These are phyloP conservation scores for Samsoniella hepiali DNA, from an alignment of 2,329 filamentous ascomycete genomes.

Conservation along the genomic window DNA sequence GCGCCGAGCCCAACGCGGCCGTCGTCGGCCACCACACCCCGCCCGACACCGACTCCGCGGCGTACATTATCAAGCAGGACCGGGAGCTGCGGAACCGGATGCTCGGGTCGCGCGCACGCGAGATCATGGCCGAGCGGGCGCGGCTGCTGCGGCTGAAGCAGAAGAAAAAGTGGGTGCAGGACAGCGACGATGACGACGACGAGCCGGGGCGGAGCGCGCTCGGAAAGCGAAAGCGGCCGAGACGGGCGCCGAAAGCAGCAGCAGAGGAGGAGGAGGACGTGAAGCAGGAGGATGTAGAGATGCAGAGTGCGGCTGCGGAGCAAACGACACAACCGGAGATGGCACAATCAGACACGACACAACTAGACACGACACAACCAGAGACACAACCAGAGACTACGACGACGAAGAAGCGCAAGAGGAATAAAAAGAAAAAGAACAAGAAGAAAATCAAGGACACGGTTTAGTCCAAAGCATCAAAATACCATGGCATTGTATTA, in stretches of 20 bases:
- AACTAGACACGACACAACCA: background rate
- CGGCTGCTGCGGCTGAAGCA: slow-evolving; percentile 26
- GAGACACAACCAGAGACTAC: background rate
- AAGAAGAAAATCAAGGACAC: background rate
- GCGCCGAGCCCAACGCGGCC: slow-evolving; percentile 36
- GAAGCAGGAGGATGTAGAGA: slow-evolving; percentile 2
- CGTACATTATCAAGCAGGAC: slow-evolving; percentile 27
- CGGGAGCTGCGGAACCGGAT: slow-evolving; percentile 32
- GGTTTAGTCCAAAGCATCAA: background rate
- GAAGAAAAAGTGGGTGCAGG: slow-evolving; percentile 20
- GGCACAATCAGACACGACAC: background rate
- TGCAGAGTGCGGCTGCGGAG: background rate
- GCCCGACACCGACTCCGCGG: slow-evolving; percentile 21
- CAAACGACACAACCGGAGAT: background rate
- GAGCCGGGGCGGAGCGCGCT: slow-evolving; percentile 36
- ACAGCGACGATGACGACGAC: slow-evolving; percentile 36
- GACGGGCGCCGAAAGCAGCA: background rate
- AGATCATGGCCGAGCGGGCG: slow-evolving; percentile 19
- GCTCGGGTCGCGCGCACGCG: slow-evolving; percentile 26
- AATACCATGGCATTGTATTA: background rate
- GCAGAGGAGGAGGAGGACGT: background rate
- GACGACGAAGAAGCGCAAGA: slow-evolving; percentile 21
- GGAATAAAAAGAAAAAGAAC: slow-evolving; percentile 23
- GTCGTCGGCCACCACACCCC: slow-evolving; percentile 35
- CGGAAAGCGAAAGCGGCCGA: slow-evolving; percentile 37